phyloP scores from a whole-genome alignment of 371 early-diverging fungal species.

The Haplosporangium sp. region DNA sequence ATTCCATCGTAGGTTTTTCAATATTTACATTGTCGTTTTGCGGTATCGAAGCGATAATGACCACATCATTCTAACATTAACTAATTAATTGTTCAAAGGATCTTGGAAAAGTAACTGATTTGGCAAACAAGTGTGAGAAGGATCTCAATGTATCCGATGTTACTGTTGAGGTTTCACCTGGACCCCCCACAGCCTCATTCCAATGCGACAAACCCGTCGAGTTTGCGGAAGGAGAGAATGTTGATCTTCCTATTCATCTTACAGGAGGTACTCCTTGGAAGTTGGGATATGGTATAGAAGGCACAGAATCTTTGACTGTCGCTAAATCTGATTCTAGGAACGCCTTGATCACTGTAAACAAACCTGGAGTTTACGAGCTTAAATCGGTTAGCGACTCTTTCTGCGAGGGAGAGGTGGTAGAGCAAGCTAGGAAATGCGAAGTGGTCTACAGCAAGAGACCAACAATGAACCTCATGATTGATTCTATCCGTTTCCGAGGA shows the following conservation, averaged over 20 bases:
- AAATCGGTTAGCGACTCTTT: conserved; percentile 36
- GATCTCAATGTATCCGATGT: conserved; percentile 43
- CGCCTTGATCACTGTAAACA: conserved; percentile 29
- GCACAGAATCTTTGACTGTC: background rate
- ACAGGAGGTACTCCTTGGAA: conserved; percentile 50
- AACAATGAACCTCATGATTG: conserved; percentile 46
- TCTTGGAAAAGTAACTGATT: conserved; percentile 39
- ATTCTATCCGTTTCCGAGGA: conserved; percentile 51
- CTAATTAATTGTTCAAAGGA: conserved; percentile 8
- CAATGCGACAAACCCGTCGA: conserved; percentile 38
- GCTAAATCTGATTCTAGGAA: conserved; percentile 30
- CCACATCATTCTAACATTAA: too few relatives aligned
- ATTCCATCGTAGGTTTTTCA: conserved; percentile 20
- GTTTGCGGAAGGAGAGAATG: conserved; percentile 36
- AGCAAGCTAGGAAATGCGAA: conserved; percentile 34
- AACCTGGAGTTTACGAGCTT: conserved; percentile 34
- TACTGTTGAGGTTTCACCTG: conserved; percentile 35
- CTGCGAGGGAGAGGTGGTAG: conserved; percentile 43
- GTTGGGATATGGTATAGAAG: conserved; percentile 35
- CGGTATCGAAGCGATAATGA: too few relatives aligned
- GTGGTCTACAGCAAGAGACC: conserved; percentile 46
- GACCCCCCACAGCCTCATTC: conserved; percentile 48
- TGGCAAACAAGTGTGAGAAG: conserved; percentile 47
- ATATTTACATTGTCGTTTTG: too few relatives aligned
- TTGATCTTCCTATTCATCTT: conserved; percentile 38